These are phyloP conservation scores for Naganishia vaughanmartiniae DNA, from an alignment of 768 basidiomycete genomes.

Conservation along the genomic window DNA sequence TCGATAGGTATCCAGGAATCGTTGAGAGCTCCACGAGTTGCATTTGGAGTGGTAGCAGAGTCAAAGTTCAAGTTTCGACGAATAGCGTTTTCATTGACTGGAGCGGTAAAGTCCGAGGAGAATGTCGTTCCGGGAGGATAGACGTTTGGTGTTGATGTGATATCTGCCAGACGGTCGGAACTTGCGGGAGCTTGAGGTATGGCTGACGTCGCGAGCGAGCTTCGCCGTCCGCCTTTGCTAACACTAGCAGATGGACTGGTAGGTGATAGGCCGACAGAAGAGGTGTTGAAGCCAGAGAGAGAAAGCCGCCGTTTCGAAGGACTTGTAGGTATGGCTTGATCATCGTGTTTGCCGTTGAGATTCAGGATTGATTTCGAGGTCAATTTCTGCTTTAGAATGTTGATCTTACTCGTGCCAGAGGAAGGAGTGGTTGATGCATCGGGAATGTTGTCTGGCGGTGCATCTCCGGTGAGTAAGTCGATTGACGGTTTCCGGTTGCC, in stretches of 20 bases:
- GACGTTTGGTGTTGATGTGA: not conserved
- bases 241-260: conserved; percentile 4
- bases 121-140: conserved; percentile 13
- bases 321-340: not conserved
- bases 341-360: conserved; percentile 14
- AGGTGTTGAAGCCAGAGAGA: not conserved
- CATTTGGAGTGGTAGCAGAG: not conserved
- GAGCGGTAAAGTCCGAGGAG: not conserved
- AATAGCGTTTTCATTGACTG: not conserved
- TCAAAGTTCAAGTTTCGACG: not conserved
- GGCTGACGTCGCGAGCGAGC: conserved; percentile 8
- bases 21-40: not conserved
- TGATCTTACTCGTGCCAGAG: not conserved
- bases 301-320: conserved; percentile 10
- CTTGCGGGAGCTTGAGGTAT: conserved; percentile 10
- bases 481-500: conserved; percentile 6
- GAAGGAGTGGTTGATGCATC: not conserved
- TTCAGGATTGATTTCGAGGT: conserved; percentile 12
- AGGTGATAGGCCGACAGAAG: not conserved
- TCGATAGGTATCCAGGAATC: conserved; percentile 15
- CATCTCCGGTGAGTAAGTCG: conserved; percentile 1
- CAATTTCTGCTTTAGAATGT: conserved; percentile 5
- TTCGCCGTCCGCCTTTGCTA: not conserved
- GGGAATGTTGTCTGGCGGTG: not conserved
- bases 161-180: conserved; percentile 3